Conservation (phyloP, 176 grass and related monocot species). For the Lolium rigidum region DNA sequence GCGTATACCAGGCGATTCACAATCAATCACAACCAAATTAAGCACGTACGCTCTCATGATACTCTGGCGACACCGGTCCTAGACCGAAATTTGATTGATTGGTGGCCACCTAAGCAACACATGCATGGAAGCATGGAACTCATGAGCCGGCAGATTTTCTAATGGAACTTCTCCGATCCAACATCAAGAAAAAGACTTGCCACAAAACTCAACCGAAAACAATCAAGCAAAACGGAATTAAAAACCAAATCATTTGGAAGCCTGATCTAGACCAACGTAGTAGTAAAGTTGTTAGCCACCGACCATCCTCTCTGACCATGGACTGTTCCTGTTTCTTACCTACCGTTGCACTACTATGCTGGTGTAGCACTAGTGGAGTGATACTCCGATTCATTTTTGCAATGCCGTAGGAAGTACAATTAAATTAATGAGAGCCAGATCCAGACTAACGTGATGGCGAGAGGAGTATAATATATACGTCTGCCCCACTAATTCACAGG, state of each 20-base stretch:
- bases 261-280: no score
- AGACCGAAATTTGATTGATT: neutral
- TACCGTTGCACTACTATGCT: neutral
- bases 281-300: neutral
- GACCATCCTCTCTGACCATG: neutral
- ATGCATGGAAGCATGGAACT: neutral
- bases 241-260: no score
- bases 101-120: neutral
- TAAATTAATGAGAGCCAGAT: conserved; percentile 14
- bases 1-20: neutral
- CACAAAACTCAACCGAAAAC: no score
- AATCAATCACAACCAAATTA: neutral
- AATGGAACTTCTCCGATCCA: no score
- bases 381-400: no score
- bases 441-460: conserved; percentile 23
- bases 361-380: no score
- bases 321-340: neutral
- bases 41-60: neutral
- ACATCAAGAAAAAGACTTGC: neutral
- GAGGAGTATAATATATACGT: neutral
- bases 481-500: neutral
- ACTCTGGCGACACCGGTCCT: conserved; percentile 20
- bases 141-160: no score
- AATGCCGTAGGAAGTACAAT: no score
- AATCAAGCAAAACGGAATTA: no score